Percentiles rank a stretch among this genome's conserved stretches.
Evolutionary conservation across 176 grass and related monocot species (phyloP).

Genomic region (Areca catechu): DNA sequence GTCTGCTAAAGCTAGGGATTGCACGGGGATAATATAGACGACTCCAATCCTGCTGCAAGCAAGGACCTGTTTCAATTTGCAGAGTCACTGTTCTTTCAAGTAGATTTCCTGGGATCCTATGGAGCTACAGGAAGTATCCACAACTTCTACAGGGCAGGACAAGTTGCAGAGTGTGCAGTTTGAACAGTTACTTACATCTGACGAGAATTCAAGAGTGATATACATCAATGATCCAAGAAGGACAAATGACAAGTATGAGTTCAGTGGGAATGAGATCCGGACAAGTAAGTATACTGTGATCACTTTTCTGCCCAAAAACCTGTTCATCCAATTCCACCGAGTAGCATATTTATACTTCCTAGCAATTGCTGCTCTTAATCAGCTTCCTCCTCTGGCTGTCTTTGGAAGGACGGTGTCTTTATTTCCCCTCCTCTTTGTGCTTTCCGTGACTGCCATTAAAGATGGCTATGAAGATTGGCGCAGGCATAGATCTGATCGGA

Average conservation of each 20-base stretch:
- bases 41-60: slow-evolving; percentile 31
- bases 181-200: slow-evolving; percentile 68
- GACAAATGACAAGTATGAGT: slow-evolving; percentile 88
- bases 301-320: slow-evolving; percentile 94
- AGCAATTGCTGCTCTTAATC: slow-evolving; percentile 96
- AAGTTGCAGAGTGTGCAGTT: slow-evolving; percentile 54
- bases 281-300: slow-evolving; percentile 98
- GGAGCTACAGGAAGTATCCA: slow-evolving; percentile 59
- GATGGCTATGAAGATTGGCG: slow-evolving; percentile 99
- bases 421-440: slow-evolving; percentile 91
- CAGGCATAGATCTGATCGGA: slow-evolving; percentile 86
- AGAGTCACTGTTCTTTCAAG: slow-evolving; percentile 56
- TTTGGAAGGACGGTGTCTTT: slow-evolving; percentile 97
- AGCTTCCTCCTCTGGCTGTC: slow-evolving; percentile 95
- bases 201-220: slow-evolving; percentile 73
- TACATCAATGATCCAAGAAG: slow-evolving; percentile 83
- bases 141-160: slow-evolving; percentile 41
- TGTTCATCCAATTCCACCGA: slow-evolving; percentile 97
- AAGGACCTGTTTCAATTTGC: slow-evolving; percentile 42
- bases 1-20: neutral
- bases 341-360: slow-evolving; percentile 96
- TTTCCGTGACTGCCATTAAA: slow-evolving; percentile 97
- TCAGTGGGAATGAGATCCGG: slow-evolving; percentile 92
- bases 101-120: slow-evolving; percentile 48
- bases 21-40: slow-evolving; percentile 22